Conservation (phyloP, 257 asterid genomes). For the Nicotiana noctiflora region DNA sequence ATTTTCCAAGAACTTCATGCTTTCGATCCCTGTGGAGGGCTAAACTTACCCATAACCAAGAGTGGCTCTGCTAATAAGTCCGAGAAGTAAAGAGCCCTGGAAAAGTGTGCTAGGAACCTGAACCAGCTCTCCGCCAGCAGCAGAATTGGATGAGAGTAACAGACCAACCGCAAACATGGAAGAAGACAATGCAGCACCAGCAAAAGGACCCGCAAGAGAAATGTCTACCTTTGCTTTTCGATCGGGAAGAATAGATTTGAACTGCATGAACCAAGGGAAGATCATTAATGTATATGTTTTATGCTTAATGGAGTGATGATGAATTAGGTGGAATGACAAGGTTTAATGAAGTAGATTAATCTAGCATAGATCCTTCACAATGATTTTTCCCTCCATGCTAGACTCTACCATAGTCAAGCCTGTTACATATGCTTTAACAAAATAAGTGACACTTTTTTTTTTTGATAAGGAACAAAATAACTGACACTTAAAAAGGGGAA, state of each 20-base stretch:
- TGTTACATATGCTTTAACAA: background rate
- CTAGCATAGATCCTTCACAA: background rate
- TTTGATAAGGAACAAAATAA: background rate
- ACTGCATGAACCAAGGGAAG: constrained; percentile 42
- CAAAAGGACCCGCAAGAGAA: constrained; percentile 84
- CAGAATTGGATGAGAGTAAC: constrained; percentile 75
- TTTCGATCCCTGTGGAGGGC: background rate
- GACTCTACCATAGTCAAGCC: background rate
- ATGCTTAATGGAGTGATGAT: background rate
- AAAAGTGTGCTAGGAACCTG: constrained; percentile 96
- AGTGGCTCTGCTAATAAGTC: constrained; percentile 73
- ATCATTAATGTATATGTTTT: background rate
- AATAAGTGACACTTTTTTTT: background rate
- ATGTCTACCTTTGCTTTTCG: constrained; percentile 82
- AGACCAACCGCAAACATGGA: constrained; percentile 82
- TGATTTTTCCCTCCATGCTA: background rate
- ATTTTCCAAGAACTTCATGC: background rate
- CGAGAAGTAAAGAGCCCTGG: constrained; percentile 97
- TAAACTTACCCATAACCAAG: constrained; percentile 77
- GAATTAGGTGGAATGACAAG: background rate
- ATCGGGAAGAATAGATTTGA: constrained; percentile 96
- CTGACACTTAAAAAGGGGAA: background rate
- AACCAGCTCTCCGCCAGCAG: constrained; percentile 65
- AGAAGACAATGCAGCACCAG: constrained; percentile 79
- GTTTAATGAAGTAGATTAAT: background rate